Evolutionary conservation across 768 basidiomycete genomes (phyloP).

Genomic region (Leucosporidium yakuticum): DNA sequence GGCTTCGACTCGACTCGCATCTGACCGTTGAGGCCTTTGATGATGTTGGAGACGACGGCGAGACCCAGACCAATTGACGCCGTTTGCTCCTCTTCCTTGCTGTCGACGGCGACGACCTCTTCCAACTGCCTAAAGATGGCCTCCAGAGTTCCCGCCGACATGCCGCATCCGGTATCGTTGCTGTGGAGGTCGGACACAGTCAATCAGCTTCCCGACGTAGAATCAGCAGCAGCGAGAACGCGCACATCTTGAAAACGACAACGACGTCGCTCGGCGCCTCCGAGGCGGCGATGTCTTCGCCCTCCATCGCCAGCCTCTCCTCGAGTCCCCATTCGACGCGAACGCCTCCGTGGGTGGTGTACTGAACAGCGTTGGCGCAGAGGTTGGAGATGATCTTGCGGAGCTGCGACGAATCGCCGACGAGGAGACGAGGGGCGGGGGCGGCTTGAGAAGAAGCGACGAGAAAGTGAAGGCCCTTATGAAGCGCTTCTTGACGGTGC

Average conservation of each 20-base stretch:
- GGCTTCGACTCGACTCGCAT: neutral
- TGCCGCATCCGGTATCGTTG: slow-evolving; percentile 65
- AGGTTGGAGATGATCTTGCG: slow-evolving; percentile 70
- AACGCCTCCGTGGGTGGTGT: slow-evolving; percentile 58
- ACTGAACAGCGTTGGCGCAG: slow-evolving; percentile 71
- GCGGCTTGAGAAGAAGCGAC: slow-evolving; percentile 48
- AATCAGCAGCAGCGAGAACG: too few species aligned
- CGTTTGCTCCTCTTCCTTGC: neutral
- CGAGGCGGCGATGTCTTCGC: too few species aligned
- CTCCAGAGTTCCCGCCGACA: slow-evolving; percentile 60
- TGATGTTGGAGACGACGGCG: slow-evolving; percentile 73
- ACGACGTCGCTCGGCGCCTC: too few species aligned
- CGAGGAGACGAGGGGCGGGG: slow-evolving; percentile 53
- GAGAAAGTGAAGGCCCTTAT: slow-evolving; percentile 57
- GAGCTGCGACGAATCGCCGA: slow-evolving; percentile 69
- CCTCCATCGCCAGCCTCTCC: slow-evolving; percentile 7
- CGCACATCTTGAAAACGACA: too few species aligned
- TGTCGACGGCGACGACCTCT: slow-evolving; percentile 1
- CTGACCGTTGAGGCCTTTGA: slow-evolving; percentile 45
- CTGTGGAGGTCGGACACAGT: slow-evolving; percentile 23
- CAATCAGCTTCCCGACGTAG: neutral
- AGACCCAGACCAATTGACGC: slow-evolving; percentile 59
- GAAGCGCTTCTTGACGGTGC: slow-evolving; percentile 61
- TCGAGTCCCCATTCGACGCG: slow-evolving; percentile 54
- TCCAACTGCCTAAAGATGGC: slow-evolving; percentile 75